Conservation (phyloP, 306 rosid genomes). For the Prunus mume region DNA sequence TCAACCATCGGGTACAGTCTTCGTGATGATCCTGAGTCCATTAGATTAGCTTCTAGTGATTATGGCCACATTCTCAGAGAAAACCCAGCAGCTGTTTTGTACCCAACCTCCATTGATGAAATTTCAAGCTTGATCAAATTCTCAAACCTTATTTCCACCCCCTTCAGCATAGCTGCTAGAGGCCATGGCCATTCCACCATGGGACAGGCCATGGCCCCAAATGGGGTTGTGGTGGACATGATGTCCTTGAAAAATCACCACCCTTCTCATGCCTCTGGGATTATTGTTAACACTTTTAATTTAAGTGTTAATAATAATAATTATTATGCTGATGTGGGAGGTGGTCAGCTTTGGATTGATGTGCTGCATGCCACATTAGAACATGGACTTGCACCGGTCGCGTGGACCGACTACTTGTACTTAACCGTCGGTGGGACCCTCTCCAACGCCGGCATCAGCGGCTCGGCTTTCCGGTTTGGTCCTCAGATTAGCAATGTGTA, state of each 20-base stretch:
- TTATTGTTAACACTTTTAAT: background rate
- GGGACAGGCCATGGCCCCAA: constrained; percentile 69
- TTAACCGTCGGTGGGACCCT: constrained; percentile 74
- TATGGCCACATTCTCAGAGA: constrained; percentile 50
- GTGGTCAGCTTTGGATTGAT: constrained; percentile 64
- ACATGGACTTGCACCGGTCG: constrained; percentile 58
- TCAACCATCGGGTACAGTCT: constrained; percentile 38
- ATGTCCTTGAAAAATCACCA: constrained; percentile 24
- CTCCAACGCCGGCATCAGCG: constrained; percentile 72
- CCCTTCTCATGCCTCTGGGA: constrained; percentile 6
- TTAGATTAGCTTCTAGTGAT: constrained; percentile 53
- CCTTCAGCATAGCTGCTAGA: constrained; percentile 50
- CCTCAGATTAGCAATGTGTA: constrained; percentile 69
- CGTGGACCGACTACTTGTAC: constrained; percentile 75
- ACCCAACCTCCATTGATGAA: constrained; percentile 57
- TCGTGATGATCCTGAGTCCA: constrained; percentile 43
- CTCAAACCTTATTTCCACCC: constrained; percentile 37
- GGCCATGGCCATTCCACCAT: constrained; percentile 68
- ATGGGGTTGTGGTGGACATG: constrained; percentile 72
- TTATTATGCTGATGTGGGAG: constrained; percentile 66
- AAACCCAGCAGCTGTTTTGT: constrained; percentile 53
- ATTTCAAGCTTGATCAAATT: constrained; percentile 35
- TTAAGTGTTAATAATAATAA: background rate
- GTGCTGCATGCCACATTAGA: constrained; percentile 45
- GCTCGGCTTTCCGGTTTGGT: constrained; percentile 61